Base-by-base conservation (phyloP, 2,329 filamentous ascomycete species). In the Ceratocystis ficicola region DNA sequence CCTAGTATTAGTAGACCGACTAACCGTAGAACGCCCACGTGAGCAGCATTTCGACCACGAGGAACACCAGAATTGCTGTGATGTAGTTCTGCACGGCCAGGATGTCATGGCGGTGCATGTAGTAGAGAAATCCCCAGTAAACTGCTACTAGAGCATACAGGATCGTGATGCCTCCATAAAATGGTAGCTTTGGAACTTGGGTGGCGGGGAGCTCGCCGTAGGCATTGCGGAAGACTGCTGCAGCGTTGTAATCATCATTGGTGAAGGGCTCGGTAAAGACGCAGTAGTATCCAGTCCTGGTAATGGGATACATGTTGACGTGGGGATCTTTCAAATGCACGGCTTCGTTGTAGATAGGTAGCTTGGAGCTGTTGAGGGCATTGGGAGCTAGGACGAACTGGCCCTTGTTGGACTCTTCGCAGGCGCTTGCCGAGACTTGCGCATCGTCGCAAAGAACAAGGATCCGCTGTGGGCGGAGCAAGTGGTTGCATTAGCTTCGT, bases 61-160 rank as follows among this genome's bases (percentile, higher is more conserved):
- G 79, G 77, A 99, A 99, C 64, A 94, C 85, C 62, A 99, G 80
- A 68, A 97, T 99, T 8, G 94, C 93, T 0, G 94, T 99, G 71
- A 99, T 97, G 75, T 99, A 99, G 75, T 99, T 99, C 76, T 99
- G 94, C 1, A 99, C 94, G 17, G 95, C 88, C 72, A 99, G 86
- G 69, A 99, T 97, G 75, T 99, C 94, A 72, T 88, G 85, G 68
- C 93, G 84, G 75, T 99, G 90, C 75, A 96, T 91, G 72, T 92
- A 92, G 77, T 99, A 97, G 25, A 97, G 80, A 75, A 96, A 96
- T 8, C 84, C 90, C 94, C 94, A 99, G 75, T 91, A 93, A 12
- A 85, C 82, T 70, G 85, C 86, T 70, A 97, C 84, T 22, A 97
- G 82, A 62, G 91, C 91, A 76, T 99, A 99, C 41, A 95, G 84